Conservation (phyloP, 1,284 basidiomycete genomes). For the Apiotrichum gracile region DNA sequence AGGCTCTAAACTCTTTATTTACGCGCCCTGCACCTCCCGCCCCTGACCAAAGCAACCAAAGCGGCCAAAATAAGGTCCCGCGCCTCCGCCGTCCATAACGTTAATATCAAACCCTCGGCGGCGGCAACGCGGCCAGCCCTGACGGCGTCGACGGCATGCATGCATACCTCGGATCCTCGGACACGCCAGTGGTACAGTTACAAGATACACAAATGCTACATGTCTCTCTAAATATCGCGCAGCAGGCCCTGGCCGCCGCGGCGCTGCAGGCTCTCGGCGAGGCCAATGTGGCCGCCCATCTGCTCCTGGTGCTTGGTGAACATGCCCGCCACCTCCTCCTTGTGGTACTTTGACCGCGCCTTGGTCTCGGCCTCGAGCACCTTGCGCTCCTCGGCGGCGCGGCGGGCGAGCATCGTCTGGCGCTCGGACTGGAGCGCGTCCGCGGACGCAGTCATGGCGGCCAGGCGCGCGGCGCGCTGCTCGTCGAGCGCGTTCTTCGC, state of each 20-base stretch:
- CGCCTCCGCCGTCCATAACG: too few species aligned
- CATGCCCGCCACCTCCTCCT: slow-evolving; percentile 38
- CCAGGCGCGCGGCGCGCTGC: slow-evolving; percentile 72
- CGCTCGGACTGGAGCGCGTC: slow-evolving; percentile 49
- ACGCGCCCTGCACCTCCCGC: too few species aligned
- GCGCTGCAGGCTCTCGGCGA: slow-evolving; percentile 39
- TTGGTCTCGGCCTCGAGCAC: slow-evolving; percentile 31
- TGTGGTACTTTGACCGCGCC: slow-evolving; percentile 34
- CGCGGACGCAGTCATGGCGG: slow-evolving; percentile 76
- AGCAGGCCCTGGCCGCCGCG: slow-evolving; percentile 43
- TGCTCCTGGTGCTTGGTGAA: slow-evolving; percentile 43
- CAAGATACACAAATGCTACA: background rate
- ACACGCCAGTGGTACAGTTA: background rate
- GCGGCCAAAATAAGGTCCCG: too few species aligned
- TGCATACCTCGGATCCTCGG: background rate
- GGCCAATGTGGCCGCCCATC: slow-evolving; percentile 29
- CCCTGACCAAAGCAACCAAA: too few species aligned
- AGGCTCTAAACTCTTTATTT: too few species aligned
- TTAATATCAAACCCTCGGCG: too few species aligned
- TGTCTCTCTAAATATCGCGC: slow-evolving; percentile 30
- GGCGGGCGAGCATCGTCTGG: slow-evolving; percentile 27
- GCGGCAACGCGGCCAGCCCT: too few species aligned
- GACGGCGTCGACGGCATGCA: too few species aligned
- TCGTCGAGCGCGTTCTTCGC: slow-evolving; percentile 43
- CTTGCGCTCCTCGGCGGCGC: slow-evolving; percentile 30